Conservation (phyloP, 768 basidiomycete species). For the Termitomyces sp. region DNA sequence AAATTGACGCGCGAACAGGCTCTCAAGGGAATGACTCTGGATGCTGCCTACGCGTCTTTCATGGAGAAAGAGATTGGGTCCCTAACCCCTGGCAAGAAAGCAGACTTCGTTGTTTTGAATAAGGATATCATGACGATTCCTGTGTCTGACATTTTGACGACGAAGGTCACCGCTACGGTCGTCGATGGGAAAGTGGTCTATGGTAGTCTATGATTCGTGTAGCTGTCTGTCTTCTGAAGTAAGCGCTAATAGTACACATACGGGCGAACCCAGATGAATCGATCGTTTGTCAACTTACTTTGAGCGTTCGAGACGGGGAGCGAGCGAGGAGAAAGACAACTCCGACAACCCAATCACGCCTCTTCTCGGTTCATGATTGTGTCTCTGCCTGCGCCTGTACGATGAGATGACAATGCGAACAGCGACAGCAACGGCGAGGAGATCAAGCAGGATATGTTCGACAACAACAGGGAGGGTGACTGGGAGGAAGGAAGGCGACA, state of each 20-base stretch:
- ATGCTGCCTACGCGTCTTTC: slow-evolving; percentile 86
- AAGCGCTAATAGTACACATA: neutral
- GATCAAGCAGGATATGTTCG: too few species aligned
- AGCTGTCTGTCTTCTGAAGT: neutral
- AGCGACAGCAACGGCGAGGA: too few species aligned
- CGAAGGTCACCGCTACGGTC: slow-evolving; percentile 67
- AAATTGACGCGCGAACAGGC: slow-evolving; percentile 78
- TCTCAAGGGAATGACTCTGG: slow-evolving; percentile 85
- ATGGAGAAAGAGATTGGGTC: slow-evolving; percentile 68
- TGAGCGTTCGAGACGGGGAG: too few species aligned
- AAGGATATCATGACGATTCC: slow-evolving; percentile 72
- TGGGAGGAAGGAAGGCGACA: too few species aligned
- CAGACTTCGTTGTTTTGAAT: slow-evolving; percentile 84
- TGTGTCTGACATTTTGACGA: slow-evolving; percentile 51
- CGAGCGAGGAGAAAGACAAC: too few species aligned
- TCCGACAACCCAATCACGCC: too few species aligned
- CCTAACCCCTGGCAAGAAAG: slow-evolving; percentile 70
- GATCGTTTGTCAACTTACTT: too few species aligned
- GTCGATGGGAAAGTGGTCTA: slow-evolving; percentile 69
- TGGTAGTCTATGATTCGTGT: slow-evolving; percentile 29
- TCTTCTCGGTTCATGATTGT: too few species aligned
- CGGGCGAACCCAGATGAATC: neutral
- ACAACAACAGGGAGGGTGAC: too few species aligned
- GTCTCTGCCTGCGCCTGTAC: too few species aligned
- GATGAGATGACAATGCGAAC: too few species aligned